Evolutionary conservation across 345 rosid species (phyloP).

Genomic region (Corchorus capsularis): DNA sequence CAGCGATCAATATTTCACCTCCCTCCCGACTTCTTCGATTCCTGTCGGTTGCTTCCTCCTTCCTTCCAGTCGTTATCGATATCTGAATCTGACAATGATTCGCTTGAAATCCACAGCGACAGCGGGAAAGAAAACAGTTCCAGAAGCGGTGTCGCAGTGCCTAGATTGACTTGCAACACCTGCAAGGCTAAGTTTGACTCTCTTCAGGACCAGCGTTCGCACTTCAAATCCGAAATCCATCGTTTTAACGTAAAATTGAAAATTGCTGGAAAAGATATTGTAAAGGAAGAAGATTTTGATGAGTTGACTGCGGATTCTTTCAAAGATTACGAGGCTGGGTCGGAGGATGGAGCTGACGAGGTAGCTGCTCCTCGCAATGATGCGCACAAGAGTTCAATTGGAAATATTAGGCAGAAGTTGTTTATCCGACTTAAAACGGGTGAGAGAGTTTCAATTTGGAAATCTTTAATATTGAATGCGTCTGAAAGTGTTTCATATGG

Average conservation of each 20-base stretch:
- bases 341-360: slow-evolving; percentile 81
- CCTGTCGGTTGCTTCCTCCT: slow-evolving; percentile 55
- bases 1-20: slow-evolving; percentile 78
- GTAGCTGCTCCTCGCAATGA: slow-evolving; percentile 31
- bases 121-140: slow-evolving; percentile 36
- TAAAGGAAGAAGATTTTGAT: slow-evolving; percentile 87
- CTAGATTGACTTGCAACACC: slow-evolving; percentile 89
- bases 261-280: slow-evolving; percentile 70
- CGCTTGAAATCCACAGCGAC: slow-evolving; percentile 30
- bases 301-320: slow-evolving; percentile 69
- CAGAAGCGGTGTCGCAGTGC: slow-evolving; percentile 34
- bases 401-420: slow-evolving; percentile 72
- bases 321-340: slow-evolving; percentile 84
- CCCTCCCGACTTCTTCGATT: slow-evolving; percentile 56
- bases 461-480: slow-evolving; percentile 62
- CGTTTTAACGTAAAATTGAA: slow-evolving; percentile 86
- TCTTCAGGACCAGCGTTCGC: slow-evolving; percentile 83
- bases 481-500: slow-evolving; percentile 50
- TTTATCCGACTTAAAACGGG: slow-evolving; percentile 66
- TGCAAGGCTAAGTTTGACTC: slow-evolving; percentile 83
- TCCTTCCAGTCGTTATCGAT: slow-evolving; percentile 27
- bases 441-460: slow-evolving; percentile 83
- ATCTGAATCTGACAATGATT: slow-evolving; percentile 26
- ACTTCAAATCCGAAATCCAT: slow-evolving; percentile 90
- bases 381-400: slow-evolving; percentile 33